phyloP scores from a whole-genome alignment of 345 rosid genomes.

The Raphanus raphanistrum region DNA sequence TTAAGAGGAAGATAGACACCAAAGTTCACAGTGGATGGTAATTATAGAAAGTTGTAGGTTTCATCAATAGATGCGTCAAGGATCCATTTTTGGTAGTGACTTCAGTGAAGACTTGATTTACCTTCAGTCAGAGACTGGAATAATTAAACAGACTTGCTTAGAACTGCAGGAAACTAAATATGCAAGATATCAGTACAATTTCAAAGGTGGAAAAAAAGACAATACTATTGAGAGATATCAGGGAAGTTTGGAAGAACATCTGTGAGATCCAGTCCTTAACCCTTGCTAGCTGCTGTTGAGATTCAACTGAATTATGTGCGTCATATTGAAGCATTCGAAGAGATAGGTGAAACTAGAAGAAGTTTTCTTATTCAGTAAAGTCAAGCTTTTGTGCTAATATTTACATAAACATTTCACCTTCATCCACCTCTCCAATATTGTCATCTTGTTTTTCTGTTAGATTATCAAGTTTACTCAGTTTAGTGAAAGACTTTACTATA shows the following conservation, averaged over 20 bases:
- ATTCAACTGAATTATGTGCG: slow-evolving; percentile 84
- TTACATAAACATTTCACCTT: slow-evolving; percentile 52
- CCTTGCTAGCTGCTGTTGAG: slow-evolving; percentile 71
- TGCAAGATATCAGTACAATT: slow-evolving; percentile 2
- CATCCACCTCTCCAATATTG: slow-evolving; percentile 55
- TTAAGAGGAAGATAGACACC: slow-evolving; percentile 18
- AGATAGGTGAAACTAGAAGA: slow-evolving; percentile 18
- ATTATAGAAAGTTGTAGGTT: neutral
- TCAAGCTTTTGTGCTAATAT: neutral
- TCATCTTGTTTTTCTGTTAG: slow-evolving; percentile 64
- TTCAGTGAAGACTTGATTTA: slow-evolving; percentile 38
- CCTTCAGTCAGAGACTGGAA: slow-evolving; percentile 86
- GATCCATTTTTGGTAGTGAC: neutral
- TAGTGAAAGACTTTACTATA: slow-evolving; percentile 9
- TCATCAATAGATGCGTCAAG: slow-evolving; percentile 16
- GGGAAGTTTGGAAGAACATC: slow-evolving; percentile 81
- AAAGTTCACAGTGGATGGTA: neutral
- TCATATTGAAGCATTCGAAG: slow-evolving; percentile 43
- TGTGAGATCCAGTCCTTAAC: slow-evolving; percentile 87
- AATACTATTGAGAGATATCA: slow-evolving; percentile 72
- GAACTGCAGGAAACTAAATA: slow-evolving; percentile 15
- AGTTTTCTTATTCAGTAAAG: neutral
- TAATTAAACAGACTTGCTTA: slow-evolving; percentile 14
- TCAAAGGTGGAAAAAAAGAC: neutral
- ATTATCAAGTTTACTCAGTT: slow-evolving; percentile 29